Evolutionary conservation across 2,329 filamentous ascomycete species (phyloP).

Genomic region (Phaeosphaeria sp.): DNA sequence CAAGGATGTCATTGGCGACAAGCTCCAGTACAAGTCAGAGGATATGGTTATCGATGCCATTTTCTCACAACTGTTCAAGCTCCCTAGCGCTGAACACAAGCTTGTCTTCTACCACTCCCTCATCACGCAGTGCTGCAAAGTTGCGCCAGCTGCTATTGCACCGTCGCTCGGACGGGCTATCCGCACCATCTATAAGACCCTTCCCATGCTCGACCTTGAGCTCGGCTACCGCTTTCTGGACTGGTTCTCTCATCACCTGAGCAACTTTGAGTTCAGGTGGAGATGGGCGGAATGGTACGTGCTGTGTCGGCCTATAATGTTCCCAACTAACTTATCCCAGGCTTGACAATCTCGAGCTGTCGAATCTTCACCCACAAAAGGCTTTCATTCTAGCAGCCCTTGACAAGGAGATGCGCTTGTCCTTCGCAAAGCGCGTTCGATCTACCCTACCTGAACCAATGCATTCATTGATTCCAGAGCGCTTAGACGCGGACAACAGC

Average conservation of each 20-base stretch:
- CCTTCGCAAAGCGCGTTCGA: conserved; percentile 94
- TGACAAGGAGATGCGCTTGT: conserved; percentile 96
- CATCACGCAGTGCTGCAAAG: conserved; percentile 93
- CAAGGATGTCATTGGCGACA: conserved; percentile 67
- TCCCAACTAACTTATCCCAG: conserved; percentile 45
- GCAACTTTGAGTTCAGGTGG: conserved; percentile 99
- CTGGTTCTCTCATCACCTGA: conserved; percentile 97
- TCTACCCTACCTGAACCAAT: conserved; percentile 89
- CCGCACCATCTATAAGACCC: conserved; percentile 83
- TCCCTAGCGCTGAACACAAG: conserved; percentile 89
- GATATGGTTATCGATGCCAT: conserved; percentile 97
- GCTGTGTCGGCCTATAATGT: not conserved
- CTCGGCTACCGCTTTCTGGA: conserved; percentile 87
- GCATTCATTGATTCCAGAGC: conserved; percentile 78
- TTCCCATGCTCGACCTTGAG: conserved; percentile 85
- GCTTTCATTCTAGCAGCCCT: conserved; percentile 89
- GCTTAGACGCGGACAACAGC: conserved; percentile 92
- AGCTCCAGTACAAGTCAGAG: conserved; percentile 93
- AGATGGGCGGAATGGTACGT: conserved; percentile 95
- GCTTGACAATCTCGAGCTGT: conserved; percentile 80
- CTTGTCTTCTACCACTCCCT: conserved; percentile 96
- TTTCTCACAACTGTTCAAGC: conserved; percentile 90
- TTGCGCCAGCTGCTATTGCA: conserved; percentile 94
- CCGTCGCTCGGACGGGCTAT: conserved; percentile 93
- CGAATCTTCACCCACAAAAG: conserved; percentile 83